Conservation (phyloP, 495 filamentous ascomycete species). For the Tuber indicum region DNA sequence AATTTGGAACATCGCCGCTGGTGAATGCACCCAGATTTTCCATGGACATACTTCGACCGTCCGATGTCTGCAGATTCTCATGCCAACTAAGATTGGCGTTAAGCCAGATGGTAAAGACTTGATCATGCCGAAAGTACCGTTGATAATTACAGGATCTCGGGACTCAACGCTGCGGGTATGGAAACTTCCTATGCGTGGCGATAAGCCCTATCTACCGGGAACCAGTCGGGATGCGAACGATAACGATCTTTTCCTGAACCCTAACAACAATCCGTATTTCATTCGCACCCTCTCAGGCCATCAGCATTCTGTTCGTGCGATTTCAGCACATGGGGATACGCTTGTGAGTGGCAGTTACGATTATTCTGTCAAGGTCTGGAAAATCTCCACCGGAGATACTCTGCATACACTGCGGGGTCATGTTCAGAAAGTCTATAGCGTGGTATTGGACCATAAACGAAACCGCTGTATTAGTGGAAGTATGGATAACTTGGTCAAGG, state of each 20-base stretch:
- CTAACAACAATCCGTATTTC: constrained; percentile 88
- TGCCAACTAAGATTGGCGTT: constrained; percentile 71
- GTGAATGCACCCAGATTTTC: constrained; percentile 86
- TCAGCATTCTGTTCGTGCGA: constrained; percentile 91
- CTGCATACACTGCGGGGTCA: constrained; percentile 83
- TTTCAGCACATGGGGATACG: constrained; percentile 90
- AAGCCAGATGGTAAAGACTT: constrained; percentile 65
- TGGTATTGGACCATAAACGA: constrained; percentile 84
- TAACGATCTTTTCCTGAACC: constrained; percentile 54
- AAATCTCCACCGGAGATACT: constrained; percentile 90
- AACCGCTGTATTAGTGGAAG: constrained; percentile 96
- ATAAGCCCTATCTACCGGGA: constrained; percentile 63
- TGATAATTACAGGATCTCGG: constrained; percentile 95
- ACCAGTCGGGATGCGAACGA: constrained; percentile 24
- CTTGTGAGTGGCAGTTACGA: constrained; percentile 99
- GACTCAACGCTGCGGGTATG: constrained; percentile 93
- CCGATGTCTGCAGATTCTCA: constrained; percentile 87
- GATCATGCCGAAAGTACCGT: constrained; percentile 82
- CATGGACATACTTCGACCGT: constrained; percentile 97
- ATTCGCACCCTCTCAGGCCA: constrained; percentile 81
- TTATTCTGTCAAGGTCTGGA: constrained; percentile 92
- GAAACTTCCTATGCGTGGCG: constrained; percentile 80
- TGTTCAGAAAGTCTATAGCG: constrained; percentile 90
- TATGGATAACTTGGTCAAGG: constrained; percentile 97
- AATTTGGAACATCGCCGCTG: constrained; percentile 94